phyloP scores from a whole-genome alignment of 176 grass and related monocot genomes.

The Olyra latifolia region DNA sequence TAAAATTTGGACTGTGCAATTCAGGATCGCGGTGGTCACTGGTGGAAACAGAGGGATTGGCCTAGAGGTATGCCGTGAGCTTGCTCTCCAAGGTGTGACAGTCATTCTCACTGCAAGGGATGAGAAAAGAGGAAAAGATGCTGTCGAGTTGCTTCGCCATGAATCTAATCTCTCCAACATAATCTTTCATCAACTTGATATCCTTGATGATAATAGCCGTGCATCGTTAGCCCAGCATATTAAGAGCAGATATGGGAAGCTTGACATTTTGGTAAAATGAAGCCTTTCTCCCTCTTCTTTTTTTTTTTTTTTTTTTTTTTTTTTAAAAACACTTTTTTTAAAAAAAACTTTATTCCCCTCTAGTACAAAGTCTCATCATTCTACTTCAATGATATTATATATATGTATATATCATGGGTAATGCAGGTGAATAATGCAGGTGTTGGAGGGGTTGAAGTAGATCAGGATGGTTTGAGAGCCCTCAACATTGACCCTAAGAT shows the following conservation, averaged over 20 bases:
- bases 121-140: conserved; percentile 46
- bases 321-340: too few species aligned
- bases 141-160: conserved; percentile 32
- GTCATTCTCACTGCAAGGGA: conserved; percentile 78
- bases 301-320: too few species aligned
- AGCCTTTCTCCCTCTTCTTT: too few species aligned
- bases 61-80: conserved; percentile 55
- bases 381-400: background rate
- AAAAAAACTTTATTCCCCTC: too few species aligned
- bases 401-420: background rate
- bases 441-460: conserved; percentile 40
- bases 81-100: conserved; percentile 38
- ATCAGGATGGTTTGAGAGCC: conserved; percentile 55
- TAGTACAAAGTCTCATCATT: background rate
- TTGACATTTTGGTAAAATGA: conserved; percentile 67
- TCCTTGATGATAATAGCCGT: conserved; percentile 37
- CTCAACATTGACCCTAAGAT: conserved; percentile 56
- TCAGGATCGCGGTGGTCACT: conserved; percentile 68
- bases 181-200: conserved; percentile 67
- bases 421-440: conserved; percentile 76
- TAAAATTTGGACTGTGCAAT: background rate
- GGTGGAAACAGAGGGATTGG: conserved; percentile 75
- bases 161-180: conserved; percentile 43
- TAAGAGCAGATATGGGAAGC: conserved; percentile 46
- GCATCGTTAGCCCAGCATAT: conserved; percentile 40